Conservation (phyloP, 495 filamentous ascomycete genomes). For the Endocarpon pusillum region DNA sequence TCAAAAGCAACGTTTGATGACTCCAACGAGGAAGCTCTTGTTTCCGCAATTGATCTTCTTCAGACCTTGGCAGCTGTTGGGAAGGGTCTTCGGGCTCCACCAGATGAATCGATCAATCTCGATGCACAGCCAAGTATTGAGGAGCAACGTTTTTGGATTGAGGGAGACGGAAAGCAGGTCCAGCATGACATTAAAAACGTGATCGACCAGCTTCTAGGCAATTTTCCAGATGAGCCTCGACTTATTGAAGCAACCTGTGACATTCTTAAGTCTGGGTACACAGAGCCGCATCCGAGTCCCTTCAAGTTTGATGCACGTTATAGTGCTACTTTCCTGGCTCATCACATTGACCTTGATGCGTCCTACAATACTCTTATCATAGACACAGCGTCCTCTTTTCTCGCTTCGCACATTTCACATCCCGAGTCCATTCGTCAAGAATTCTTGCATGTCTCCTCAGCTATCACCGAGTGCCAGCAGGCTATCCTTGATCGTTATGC, state of each 20-base stretch:
- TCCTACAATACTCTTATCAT: slow-evolving; percentile 59
- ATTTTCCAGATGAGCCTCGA: slow-evolving; percentile 43
- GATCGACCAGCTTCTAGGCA: slow-evolving; percentile 27
- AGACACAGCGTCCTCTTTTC: slow-evolving; percentile 58
- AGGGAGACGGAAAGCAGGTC: slow-evolving; percentile 42
- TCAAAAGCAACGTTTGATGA: slow-evolving; percentile 20
- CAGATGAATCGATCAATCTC: slow-evolving; percentile 49
- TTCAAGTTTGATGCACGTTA: slow-evolving; percentile 56
- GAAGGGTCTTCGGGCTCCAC: slow-evolving; percentile 46
- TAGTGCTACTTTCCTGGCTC: slow-evolving; percentile 53
- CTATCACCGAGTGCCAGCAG: slow-evolving; percentile 41
- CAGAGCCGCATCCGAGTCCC: slow-evolving; percentile 56
- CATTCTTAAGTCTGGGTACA: slow-evolving; percentile 62
- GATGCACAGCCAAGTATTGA: slow-evolving; percentile 37
- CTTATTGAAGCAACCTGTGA: slow-evolving; percentile 62
- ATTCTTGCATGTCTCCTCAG: slow-evolving; percentile 31
- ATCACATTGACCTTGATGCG: slow-evolving; percentile 40
- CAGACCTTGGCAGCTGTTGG: slow-evolving; percentile 62
- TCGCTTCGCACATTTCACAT: slow-evolving; percentile 41
- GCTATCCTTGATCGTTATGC: slow-evolving; percentile 42
- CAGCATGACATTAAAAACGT: slow-evolving; percentile 20
- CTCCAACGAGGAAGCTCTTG: slow-evolving; percentile 21
- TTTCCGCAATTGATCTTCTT: slow-evolving; percentile 37
- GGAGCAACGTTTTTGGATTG: slow-evolving; percentile 28
- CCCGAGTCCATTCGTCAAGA: slow-evolving; percentile 29